Conservation (phyloP, 2,329 filamentous ascomycete genomes). For the Aschersonia sp. region DNA sequence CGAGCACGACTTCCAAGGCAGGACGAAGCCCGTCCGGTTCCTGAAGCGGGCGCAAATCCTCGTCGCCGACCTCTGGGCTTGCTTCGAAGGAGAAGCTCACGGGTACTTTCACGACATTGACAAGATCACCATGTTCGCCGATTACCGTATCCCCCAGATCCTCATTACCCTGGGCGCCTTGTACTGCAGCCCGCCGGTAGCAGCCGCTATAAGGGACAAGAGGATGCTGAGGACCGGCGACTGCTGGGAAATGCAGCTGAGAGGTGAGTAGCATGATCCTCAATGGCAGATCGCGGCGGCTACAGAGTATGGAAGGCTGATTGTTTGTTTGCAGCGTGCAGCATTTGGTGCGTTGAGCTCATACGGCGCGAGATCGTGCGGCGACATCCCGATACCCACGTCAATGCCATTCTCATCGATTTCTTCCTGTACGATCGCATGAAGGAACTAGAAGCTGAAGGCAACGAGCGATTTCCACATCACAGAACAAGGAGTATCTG, state of each 20-base stretch:
- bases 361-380: conserved; percentile 67
- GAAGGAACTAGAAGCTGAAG: conserved; percentile 62
- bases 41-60: conserved; percentile 94
- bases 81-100: conserved; percentile 68
- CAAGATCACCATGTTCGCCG: conserved; percentile 96
- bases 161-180: conserved; percentile 71
- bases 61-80: conserved; percentile 92
- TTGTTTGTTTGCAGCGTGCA: conserved; percentile 45
- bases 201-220: conserved; percentile 51
- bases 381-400: conserved; percentile 52
- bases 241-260: conserved; percentile 72
- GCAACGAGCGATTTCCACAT: conserved; percentile 50
- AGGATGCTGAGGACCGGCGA: conserved; percentile 57
- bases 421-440: conserved; percentile 95
- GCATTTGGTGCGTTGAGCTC: conserved; percentile 91
- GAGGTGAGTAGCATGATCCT: conserved; percentile 37
- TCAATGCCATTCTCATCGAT: conserved; percentile 89
- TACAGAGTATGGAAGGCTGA: no score
- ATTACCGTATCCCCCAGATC: conserved; percentile 94
- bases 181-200: conserved; percentile 68
- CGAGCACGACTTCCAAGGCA: conserved; percentile 59
- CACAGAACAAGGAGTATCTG: conserved; percentile 89
- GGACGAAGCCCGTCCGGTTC: conserved; percentile 56
- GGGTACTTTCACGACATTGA: conserved; percentile 83
- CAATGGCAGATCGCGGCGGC: background rate